Percentiles rank a stretch among this genome's conserved stretches.
phyloP scores from a whole-genome alignment of 805 yeast species.

The Wickerhamiella sorbophila region DNA sequence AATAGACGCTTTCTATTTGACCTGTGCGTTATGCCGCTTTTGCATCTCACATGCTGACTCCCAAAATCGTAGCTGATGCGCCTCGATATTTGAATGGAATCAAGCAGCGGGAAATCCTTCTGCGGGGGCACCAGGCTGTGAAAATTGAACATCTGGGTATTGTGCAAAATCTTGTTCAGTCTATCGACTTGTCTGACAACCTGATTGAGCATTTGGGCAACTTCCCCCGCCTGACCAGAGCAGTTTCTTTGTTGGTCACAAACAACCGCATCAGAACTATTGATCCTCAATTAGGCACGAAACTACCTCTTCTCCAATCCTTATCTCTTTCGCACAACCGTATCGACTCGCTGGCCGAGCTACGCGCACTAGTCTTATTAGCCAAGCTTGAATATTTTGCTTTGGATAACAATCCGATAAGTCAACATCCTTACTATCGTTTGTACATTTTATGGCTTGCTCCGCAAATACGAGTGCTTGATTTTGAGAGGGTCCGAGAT shows the following conservation, averaged over 20 bases:
- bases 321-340: conserved; percentile 41
- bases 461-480: conserved; percentile 52
- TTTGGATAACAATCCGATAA: conserved; percentile 46
- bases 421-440: conserved; percentile 40
- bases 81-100: conserved; percentile 30
- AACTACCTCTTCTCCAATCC: conserved; percentile 35
- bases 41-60: conserved; percentile 3
- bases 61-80: neutral
- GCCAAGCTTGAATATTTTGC: conserved; percentile 34
- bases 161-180: conserved; percentile 33
- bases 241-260: conserved; percentile 44
- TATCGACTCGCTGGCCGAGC: conserved; percentile 32
- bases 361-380: conserved; percentile 30
- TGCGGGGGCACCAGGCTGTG: conserved; percentile 27
- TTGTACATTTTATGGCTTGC: conserved; percentile 42
- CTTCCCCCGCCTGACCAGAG: conserved; percentile 32
- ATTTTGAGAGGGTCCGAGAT: conserved; percentile 47
- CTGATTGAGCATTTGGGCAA: conserved; percentile 41
- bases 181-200: conserved; percentile 65
- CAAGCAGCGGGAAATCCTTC: conserved; percentile 30
- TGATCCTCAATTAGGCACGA: conserved; percentile 25
- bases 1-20: too few species aligned
- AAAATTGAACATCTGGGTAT: conserved; percentile 33
- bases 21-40: too few species aligned
- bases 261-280: conserved; percentile 42